Conservation (phyloP, 202 grass and related monocot species). For the Eragrostis tef region DNA sequence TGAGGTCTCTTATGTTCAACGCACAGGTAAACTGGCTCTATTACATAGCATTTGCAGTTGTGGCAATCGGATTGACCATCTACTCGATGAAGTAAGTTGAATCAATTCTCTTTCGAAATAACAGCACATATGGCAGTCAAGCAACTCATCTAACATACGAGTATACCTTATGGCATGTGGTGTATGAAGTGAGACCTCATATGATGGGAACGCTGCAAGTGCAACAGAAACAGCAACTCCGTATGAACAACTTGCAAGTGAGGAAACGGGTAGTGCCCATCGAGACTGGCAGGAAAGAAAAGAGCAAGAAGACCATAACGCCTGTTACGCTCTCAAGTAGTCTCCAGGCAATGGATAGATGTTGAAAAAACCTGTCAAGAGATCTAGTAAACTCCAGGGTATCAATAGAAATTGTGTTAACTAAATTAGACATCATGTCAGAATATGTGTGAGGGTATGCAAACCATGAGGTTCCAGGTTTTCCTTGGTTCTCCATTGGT, state of each 20-base stretch:
- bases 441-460: neutral
- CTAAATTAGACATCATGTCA: conserved; percentile 9
- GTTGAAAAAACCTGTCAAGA: neutral
- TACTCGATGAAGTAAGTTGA: conserved; percentile 57
- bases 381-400: neutral
- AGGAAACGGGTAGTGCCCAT: neutral
- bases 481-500: neutral
- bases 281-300: neutral
- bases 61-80: conserved; percentile 55
- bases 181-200: conserved; percentile 34
- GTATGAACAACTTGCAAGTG: conserved; percentile 20
- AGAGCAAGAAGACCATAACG: conserved; percentile 16
- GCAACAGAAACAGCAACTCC: conserved; percentile 15
- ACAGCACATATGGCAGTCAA: neutral
- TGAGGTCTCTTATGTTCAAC: neutral
- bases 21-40: conserved; percentile 53
- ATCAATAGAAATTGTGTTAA: neutral
- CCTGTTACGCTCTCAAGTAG: neutral
- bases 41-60: conserved; percentile 48
- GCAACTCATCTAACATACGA: conserved; percentile 4
- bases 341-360: neutral
- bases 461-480: neutral
- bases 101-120: neutral
- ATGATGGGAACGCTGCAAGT: conserved; percentile 18
- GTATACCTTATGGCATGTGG: neutral